phyloP scores from a whole-genome alignment of 2,329 filamentous ascomycete genomes.

The Nigrospora sphaerica region DNA sequence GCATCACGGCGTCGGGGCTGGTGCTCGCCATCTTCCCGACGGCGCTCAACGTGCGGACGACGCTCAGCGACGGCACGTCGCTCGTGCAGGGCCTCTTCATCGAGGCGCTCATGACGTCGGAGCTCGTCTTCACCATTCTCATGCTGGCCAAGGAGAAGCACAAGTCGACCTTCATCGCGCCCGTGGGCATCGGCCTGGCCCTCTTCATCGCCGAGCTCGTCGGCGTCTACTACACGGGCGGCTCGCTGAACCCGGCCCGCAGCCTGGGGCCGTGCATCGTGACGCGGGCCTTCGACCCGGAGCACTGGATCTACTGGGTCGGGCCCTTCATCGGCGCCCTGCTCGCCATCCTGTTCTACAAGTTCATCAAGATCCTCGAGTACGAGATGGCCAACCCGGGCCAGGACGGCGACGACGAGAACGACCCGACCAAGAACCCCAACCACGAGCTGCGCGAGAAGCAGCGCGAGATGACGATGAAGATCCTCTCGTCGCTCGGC shows the following conservation, averaged over 20 bases:
- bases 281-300: slow-evolving; percentile 22
- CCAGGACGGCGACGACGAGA: slow-evolving; percentile 19
- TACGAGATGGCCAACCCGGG: slow-evolving; percentile 29
- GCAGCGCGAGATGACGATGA: slow-evolving; percentile 9
- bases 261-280: slow-evolving; percentile 29
- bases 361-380: slow-evolving; percentile 31
- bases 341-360: slow-evolving; percentile 23
- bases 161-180: slow-evolving; percentile 54
- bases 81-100: slow-evolving; percentile 45
- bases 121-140: slow-evolving; percentile 46
- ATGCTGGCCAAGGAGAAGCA: slow-evolving; percentile 59
- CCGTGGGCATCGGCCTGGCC: slow-evolving; percentile 54
- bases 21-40: slow-evolving; percentile 35
- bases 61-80: slow-evolving; percentile 33
- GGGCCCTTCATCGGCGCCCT: slow-evolving; percentile 32
- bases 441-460: slow-evolving; percentile 10
- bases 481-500: slow-evolving; percentile 6
- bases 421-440: slow-evolving; percentile 10
- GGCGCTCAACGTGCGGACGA: slow-evolving; percentile 37
- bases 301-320: slow-evolving; percentile 36
- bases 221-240: slow-evolving; percentile 30
- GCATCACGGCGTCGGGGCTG: slow-evolving; percentile 21
- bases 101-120: slow-evolving; percentile 45
- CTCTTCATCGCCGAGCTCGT: slow-evolving; percentile 44
- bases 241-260: slow-evolving; percentile 31